Conservation (phyloP, 495 filamentous ascomycete species). For the Apodospora peruviana region DNA sequence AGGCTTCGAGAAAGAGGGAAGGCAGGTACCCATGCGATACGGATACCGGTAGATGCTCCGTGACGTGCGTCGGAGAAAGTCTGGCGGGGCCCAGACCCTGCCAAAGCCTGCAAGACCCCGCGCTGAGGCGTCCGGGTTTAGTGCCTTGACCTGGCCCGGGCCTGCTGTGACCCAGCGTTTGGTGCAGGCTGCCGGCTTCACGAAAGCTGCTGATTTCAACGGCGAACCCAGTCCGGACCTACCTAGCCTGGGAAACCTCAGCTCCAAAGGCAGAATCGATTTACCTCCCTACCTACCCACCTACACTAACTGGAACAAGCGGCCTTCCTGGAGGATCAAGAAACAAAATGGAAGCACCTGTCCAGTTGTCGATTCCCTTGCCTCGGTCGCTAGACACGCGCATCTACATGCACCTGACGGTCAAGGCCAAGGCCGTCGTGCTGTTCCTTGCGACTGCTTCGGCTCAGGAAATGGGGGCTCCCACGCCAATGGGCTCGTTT, state of each 20-base stretch:
- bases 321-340: not conserved
- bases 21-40: not conserved
- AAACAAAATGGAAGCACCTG: slow-evolving; percentile 24
- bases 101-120: not conserved
- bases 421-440: slow-evolving; percentile 58
- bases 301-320: too few species aligned
- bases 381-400: slow-evolving; percentile 71
- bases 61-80: not conserved
- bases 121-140: not conserved
- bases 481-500: slow-evolving; percentile 69
- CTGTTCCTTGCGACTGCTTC: slow-evolving; percentile 73
- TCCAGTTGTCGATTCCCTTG: slow-evolving; percentile 72
- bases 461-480: slow-evolving; percentile 48
- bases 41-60: too few species aligned
- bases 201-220: not conserved
- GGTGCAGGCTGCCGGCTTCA: not conserved
- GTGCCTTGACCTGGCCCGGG: not conserved
- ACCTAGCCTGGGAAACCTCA: not conserved
- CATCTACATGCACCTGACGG: slow-evolving; percentile 71
- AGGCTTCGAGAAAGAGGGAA: too few species aligned
- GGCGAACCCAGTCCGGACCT: not conserved
- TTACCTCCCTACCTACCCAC: too few species aligned
- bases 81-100: not conserved
- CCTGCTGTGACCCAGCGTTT: not conserved
- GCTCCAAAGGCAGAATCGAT: not conserved